phyloP scores from a whole-genome alignment of 1,139 yeast genomes.

The Zygoascus sp. region DNA sequence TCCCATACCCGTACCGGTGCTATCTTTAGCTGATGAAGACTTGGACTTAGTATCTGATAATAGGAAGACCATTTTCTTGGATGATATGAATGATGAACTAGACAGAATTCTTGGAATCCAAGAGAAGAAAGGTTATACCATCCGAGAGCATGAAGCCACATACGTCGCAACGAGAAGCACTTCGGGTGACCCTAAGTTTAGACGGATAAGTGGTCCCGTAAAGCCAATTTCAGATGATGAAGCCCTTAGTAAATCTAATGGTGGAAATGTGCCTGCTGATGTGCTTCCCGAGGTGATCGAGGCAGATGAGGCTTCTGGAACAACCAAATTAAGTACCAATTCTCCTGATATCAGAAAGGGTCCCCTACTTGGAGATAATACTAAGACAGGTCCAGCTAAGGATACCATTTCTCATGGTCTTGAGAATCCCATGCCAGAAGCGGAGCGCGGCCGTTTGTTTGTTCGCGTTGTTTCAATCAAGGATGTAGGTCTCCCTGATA shows the following conservation, averaged over 20 bases:
- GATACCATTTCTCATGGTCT: background rate
- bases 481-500: slow-evolving; percentile 52
- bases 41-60: slow-evolving; percentile 37
- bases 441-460: slow-evolving; percentile 72
- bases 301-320: background rate
- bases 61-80: slow-evolving; percentile 39
- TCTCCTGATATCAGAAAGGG: background rate
- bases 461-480: slow-evolving; percentile 58
- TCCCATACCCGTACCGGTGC: slow-evolving; percentile 23
- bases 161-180: slow-evolving; percentile 30
- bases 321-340: background rate
- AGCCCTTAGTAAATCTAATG: background rate
- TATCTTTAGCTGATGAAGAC: slow-evolving; percentile 31
- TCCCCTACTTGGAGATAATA: background rate
- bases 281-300: no score
- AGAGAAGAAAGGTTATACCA: slow-evolving; percentile 34
- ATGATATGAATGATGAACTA: slow-evolving; percentile 39
- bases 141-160: slow-evolving; percentile 32
- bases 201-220: slow-evolving; percentile 27
- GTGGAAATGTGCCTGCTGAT: background rate
- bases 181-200: slow-evolving; percentile 15
- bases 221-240: slow-evolving; percentile 16
- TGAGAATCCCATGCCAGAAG: slow-evolving; percentile 27
- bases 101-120: slow-evolving; percentile 34
- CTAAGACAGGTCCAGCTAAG: no score